phyloP scores from a whole-genome alignment of 2,329 filamentous ascomycete genomes.

The Cercospora nicotianae region DNA sequence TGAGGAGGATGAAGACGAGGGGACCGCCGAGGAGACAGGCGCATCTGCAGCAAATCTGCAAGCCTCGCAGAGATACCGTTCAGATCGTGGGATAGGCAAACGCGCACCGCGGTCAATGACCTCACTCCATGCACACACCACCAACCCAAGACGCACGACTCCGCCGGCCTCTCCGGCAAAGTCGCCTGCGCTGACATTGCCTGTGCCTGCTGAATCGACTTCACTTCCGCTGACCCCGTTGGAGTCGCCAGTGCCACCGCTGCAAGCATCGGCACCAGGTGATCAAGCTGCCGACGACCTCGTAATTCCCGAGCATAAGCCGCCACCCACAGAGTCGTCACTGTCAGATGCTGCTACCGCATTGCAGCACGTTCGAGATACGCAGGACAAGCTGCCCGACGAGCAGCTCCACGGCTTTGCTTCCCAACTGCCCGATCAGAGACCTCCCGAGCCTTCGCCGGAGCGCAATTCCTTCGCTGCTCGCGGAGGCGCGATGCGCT shows the following conservation, averaged over 20 bases:
- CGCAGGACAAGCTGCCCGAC: neutral
- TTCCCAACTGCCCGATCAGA: neutral
- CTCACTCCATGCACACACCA: slow-evolving; percentile 21
- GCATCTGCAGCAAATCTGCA: slow-evolving; percentile 22
- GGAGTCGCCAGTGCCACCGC: slow-evolving; percentile 26
- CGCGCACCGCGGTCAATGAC: slow-evolving; percentile 22
- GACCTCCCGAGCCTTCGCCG: slow-evolving; percentile 6
- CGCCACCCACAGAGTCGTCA: neutral
- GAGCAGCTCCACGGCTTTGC: neutral
- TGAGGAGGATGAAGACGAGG: slow-evolving; percentile 81
- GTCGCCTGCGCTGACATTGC: neutral
- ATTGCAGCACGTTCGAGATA: neutral
- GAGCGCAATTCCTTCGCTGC: slow-evolving; percentile 3
- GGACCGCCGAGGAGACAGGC: slow-evolving; percentile 10
- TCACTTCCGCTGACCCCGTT: slow-evolving; percentile 32
- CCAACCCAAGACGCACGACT: neutral
- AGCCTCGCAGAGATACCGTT: slow-evolving; percentile 30
- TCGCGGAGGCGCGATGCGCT: slow-evolving; percentile 5
- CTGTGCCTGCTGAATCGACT: neutral
- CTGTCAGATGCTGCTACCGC: neutral
- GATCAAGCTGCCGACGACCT: neutral
- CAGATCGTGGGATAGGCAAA: slow-evolving; percentile 26
- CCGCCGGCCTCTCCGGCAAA: neutral
- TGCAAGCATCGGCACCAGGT: neutral
- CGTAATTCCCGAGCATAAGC: slow-evolving; percentile 1